Evolutionary conservation across 1,139 yeast genomes (phyloP).

Genomic region (Suhomyces kunorum): DNA sequence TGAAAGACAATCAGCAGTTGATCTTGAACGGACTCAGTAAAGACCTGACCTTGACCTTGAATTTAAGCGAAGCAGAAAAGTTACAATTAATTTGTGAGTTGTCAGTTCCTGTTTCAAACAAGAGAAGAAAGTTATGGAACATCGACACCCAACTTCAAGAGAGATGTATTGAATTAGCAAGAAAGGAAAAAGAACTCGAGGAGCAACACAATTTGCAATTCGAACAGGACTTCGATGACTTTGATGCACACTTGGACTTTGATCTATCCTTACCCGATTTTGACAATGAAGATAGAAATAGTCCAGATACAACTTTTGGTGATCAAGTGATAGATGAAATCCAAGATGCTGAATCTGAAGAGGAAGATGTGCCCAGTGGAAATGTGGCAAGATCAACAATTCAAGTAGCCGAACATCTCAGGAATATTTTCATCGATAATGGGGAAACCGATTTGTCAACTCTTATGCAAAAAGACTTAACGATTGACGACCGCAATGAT

Average conservation of each 20-base stretch:
- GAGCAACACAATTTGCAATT: conserved; percentile 23
- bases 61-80: conserved; percentile 37
- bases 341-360: conserved; percentile 14
- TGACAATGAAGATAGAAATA: conserved; percentile 23
- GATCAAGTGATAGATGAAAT: conserved; percentile 9
- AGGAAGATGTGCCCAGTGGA: conserved; percentile 17
- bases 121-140: conserved; percentile 25
- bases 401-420: conserved; percentile 55
- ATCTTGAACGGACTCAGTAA: conserved; percentile 20
- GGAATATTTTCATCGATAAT: conserved; percentile 32
- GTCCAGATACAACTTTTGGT: conserved; percentile 9
- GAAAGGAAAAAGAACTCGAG: conserved; percentile 26
- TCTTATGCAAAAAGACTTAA: conserved; percentile 43
- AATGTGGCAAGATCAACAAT: conserved; percentile 48
- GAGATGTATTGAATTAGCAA: conserved; percentile 33
- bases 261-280: conserved; percentile 44
- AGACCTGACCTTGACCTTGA: conserved; percentile 25
- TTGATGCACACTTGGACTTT: conserved; percentile 34
- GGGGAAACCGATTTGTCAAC: conserved; percentile 37
- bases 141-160: conserved; percentile 29
- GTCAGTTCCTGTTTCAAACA: conserved; percentile 30
- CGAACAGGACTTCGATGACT: conserved; percentile 25
- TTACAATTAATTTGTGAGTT: conserved; percentile 38
- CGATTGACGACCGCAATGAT: conserved; percentile 16
- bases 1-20: conserved; percentile 33